Evolutionary conservation across 2,329 filamentous ascomycete genomes (phyloP).

Genomic region (Echinosphaeria canescens): DNA sequence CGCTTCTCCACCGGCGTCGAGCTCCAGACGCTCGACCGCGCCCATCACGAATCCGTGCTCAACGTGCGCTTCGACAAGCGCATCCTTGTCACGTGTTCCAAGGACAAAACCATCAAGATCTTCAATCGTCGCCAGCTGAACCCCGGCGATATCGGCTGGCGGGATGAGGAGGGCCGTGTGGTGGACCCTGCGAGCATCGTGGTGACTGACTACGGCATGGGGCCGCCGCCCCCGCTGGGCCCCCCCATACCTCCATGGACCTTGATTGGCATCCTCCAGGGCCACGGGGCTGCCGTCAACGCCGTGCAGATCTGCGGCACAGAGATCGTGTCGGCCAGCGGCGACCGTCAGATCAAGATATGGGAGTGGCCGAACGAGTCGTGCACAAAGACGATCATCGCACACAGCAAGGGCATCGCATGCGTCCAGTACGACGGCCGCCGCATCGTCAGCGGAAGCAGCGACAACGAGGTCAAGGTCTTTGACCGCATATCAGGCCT

Average conservation of each 20-base stretch:
- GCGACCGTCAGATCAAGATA: constrained; percentile 81
- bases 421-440: constrained; percentile 94
- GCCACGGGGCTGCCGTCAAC: constrained; percentile 84
- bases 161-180: no score
- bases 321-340: constrained; percentile 85
- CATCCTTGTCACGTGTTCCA: constrained; percentile 89
- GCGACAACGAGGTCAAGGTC: constrained; percentile 88
- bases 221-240: constrained; percentile 20
- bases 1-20: constrained; percentile 76
- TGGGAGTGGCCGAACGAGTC: constrained; percentile 75
- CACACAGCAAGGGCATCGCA: constrained; percentile 87
- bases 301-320: constrained; percentile 76
- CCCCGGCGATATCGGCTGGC: constrained; percentile 15
- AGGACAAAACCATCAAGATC: constrained; percentile 91
- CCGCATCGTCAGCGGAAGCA: constrained; percentile 87
- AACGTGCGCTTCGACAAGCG: constrained; percentile 85
- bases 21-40: constrained; percentile 51
- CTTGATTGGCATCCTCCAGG: constrained; percentile 58
- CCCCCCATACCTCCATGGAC: constrained; percentile 43
- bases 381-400: constrained; percentile 58
- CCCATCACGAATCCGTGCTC: constrained; percentile 77
- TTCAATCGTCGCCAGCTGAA: constrained; percentile 68
- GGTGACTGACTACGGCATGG: constrained; percentile 27
- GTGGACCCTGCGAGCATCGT: constrained; percentile 22
- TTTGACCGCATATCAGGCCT: constrained; percentile 74